A percentile compares a stretch with the other conserved stretches of the same genome.
These are phyloP conservation scores for Miscanthus lutarioriparius DNA, from an alignment of 176 grass and related monocot species.

Conservation along the genomic window DNA sequence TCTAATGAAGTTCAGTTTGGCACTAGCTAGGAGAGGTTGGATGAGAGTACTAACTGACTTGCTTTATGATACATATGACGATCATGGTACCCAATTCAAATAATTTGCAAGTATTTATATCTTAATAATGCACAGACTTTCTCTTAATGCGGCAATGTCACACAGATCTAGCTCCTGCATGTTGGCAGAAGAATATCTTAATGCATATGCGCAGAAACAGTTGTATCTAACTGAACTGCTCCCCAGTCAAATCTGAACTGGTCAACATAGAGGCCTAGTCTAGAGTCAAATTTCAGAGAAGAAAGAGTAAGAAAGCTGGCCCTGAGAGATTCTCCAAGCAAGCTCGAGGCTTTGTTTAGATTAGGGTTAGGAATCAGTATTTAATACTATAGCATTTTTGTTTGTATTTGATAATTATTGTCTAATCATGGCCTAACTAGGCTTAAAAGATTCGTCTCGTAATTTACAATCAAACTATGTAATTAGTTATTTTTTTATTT, in stretches of 20 bases:
- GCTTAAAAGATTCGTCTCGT: too few species aligned
- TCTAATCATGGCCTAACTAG: too few species aligned
- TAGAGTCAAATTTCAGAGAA: background rate
- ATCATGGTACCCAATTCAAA: background rate
- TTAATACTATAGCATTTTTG: too few species aligned
- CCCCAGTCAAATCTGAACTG: background rate
- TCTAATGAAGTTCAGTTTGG: background rate
- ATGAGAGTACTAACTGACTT: background rate
- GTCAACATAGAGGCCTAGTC: background rate
- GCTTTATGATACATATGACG: background rate
- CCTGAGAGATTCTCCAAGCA: background rate
- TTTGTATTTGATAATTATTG: too few species aligned
- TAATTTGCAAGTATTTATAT: background rate
- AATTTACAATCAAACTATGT: too few species aligned
- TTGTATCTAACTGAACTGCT: background rate
- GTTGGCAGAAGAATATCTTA: background rate
- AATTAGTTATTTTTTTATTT: too few species aligned
- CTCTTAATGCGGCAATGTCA: background rate
- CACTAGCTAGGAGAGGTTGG: background rate
- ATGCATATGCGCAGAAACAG: background rate
- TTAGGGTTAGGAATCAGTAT: too few species aligned
- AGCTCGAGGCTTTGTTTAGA: too few species aligned
- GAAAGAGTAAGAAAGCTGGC: background rate
- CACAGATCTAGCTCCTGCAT: background rate
- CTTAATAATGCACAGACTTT: background rate